Conservation (phyloP, 495 filamentous ascomycete genomes). For the Penicillium paxilli region DNA sequence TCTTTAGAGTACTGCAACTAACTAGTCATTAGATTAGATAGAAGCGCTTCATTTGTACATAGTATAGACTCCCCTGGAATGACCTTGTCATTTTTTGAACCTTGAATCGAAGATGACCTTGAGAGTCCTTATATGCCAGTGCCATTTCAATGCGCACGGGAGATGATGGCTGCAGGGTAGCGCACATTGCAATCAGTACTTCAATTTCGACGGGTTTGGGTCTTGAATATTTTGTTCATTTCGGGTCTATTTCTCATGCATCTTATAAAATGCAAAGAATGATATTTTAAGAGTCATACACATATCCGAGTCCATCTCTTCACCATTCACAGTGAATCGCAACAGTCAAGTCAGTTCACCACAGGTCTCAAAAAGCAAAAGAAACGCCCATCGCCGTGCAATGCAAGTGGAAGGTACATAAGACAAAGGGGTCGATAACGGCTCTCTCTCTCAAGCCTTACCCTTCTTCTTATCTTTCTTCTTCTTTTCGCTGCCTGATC, state of each 20-base stretch:
- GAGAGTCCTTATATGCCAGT: no score
- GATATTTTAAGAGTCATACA: slow-evolving; percentile 11
- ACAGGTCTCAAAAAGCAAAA: slow-evolving; percentile 15
- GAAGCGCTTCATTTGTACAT: no score
- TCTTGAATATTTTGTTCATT: background rate
- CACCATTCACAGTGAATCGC: background rate
- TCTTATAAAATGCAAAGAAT: background rate
- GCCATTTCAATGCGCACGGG: no score
- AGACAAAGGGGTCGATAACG: slow-evolving; percentile 1
- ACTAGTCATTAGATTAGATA: no score
- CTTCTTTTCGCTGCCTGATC: slow-evolving; percentile 44
- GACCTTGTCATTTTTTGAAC: no score
- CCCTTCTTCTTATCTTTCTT: slow-evolving; percentile 54
- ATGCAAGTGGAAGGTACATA: slow-evolving; percentile 29
- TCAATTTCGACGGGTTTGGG: no score
- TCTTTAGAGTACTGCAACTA: no score
- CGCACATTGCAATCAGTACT: no score
- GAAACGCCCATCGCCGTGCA: slow-evolving; percentile 40
- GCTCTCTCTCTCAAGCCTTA: slow-evolving; percentile 32
- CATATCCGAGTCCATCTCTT: slow-evolving; percentile 2
- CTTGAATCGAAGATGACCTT: no score
- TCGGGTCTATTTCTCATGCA: background rate
- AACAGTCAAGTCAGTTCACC: background rate
- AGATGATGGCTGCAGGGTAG: no score
- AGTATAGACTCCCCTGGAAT: no score